Evolutionary conservation across 129 eudicot genomes (phyloP), one percentile per base, ranked within the genome.

Genomic region (Flaveria sonorensis): DNA sequence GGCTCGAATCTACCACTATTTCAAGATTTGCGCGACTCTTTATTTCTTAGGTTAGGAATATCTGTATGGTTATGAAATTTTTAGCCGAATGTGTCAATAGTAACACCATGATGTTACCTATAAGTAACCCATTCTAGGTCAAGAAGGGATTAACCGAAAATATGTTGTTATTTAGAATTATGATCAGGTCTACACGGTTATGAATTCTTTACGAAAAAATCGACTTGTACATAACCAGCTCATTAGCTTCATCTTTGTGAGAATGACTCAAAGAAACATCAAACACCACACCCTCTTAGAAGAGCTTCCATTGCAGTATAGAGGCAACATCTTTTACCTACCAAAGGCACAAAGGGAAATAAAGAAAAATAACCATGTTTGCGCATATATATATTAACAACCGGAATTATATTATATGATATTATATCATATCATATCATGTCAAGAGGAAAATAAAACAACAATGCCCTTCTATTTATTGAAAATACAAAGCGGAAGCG

Each of bases 311-410:
- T 76, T 86, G 96, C 87, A 92, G 91, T 77, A 92, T 87, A 46
- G 96, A 87, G 78, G 97, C 96, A 78, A 92, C 97, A 89, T 92
- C 97, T 89, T 86, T 92, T 69, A 92, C 91, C 97, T 92, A 89
- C 74, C 87, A 89, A 87, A 87, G 70, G 78, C 63, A 79, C 76
- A 81, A 85, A 81, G 81, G 80, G 76, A 59, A 64, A 81, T 84
- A 85, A 86, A 32, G 56, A 81, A 81, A 68, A 69, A 81, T 60
- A 79, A 79, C 82, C 65, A 71, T 79, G 72, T 39, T 36, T 36
- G 40, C 40, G 1, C 40, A 81, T 74, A 74, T 74, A 71, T 80
- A 81, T 7, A 20, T 16, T 72, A 76, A 76, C 76, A 57, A 66
- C 85, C 55, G 77, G 26, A 72, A 56, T 72, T 72, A 72, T 66